Base-by-base conservation (phyloP, 1,284 basidiomycete genomes). In the Crucibulum cyathiforme region DNA sequence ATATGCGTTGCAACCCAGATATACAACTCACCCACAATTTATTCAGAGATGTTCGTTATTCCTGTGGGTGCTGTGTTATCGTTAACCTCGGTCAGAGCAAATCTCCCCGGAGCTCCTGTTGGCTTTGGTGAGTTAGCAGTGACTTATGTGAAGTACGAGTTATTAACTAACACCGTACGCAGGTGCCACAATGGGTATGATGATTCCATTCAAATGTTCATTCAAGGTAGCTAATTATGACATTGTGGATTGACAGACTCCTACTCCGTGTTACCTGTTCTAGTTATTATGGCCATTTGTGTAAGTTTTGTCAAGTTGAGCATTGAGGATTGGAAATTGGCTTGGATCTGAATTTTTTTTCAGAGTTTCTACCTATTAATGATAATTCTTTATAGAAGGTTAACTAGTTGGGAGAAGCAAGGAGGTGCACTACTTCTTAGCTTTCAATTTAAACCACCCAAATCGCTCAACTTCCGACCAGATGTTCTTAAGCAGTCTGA, bases 11-110 rank as follows among this genome's bases (percentile, higher is more conserved):
- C 62, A 35, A 43, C 56, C 3, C 2, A 58, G 4, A 46, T 64
- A 9, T 64, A 64, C 35, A n/a, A 8, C 15, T 24, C 41, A 1
- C 61, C 56, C 7, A 36, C 62, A 8, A 62, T 66, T 35, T 65
- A 63, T 36, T 10, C 59, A 1, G 67, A 66, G 53, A 63, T 69
- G 55, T 69, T 69, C 45, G 64, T 67, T 0, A 53, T 69, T 17
- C 66, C 68, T 7, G 56, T 67, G 1, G 64, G 58, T 2, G 55
- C 66, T 4, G 36, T 69, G 3, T 67, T 69, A 50, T 66, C 67
- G 10, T 66, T 69, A 19, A 63, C 66, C 2, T 61, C 62, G 0
- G 57, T 69, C 8, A 51, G 66, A 38, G 39, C 58, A 3, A 63
- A 62, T 50, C 38, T 67, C 19, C 66, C 66, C 3, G 66, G 66